phyloP scores from a whole-genome alignment of 352 stramenopile genomes.

The Globisporangium cylindrosporum region DNA sequence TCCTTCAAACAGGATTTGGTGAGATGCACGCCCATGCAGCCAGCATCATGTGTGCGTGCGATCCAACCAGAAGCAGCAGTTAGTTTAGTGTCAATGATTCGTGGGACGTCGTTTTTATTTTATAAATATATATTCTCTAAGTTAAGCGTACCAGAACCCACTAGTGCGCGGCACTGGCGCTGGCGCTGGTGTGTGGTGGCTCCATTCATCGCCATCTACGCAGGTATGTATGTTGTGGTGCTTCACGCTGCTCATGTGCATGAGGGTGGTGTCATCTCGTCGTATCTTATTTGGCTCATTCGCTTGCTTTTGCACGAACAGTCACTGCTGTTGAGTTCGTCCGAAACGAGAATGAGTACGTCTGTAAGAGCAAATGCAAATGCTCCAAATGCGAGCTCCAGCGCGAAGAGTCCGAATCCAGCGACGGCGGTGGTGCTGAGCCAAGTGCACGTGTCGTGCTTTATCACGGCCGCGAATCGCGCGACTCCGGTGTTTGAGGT shows the following conservation, averaged over 20 bases:
- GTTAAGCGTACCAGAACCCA: constrained; percentile 12
- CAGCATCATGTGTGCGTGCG: neutral
- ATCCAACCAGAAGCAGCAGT: neutral
- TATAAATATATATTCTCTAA: constrained; percentile 20
- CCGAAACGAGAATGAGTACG: neutral
- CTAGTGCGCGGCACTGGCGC: neutral
- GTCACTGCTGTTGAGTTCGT: neutral
- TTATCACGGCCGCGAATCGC: constrained; percentile 67
- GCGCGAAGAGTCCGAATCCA: constrained; percentile 5
- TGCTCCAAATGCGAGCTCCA: neutral
- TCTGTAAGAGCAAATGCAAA: neutral
- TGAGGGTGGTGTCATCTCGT: neutral
- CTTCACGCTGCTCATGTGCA: neutral
- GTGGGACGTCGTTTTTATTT: constrained; percentile 13
- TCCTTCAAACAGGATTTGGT: constrained; percentile 11
- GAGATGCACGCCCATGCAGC: neutral
- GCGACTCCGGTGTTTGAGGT: constrained; percentile 63
- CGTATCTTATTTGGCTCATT: constrained; percentile 1
- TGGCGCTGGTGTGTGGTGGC: neutral
- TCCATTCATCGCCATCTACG: constrained; percentile 1
- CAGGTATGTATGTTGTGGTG: neutral
- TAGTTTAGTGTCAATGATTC: constrained; percentile 11
- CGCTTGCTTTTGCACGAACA: constrained; percentile 7
- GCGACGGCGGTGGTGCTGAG: constrained; percentile 24
- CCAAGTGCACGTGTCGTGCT: constrained; percentile 64